Evolutionary conservation across 768 basidiomycete genomes (phyloP), one percentile per base, ranked within the genome.

Genomic region (Pleurotus citrinopileatus): DNA sequence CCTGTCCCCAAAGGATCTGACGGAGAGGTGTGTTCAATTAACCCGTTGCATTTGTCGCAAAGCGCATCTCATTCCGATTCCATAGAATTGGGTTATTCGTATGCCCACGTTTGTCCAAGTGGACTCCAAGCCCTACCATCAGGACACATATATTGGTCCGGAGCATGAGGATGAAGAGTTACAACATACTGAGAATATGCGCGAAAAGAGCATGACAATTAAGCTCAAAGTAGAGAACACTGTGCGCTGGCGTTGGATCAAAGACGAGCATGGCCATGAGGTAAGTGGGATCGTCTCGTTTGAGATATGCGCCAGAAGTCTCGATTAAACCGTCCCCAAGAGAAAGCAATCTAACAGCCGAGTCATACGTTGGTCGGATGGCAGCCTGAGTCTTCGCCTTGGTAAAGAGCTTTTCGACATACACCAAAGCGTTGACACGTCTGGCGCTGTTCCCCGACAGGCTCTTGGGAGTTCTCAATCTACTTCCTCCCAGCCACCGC

Each of bases 381-480:
- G 96, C 13, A 81, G 89, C 12, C 71, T 94, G 54, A 95, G 94
- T 61, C 80, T 99, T 26, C 88, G 91, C 58, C 73, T 99, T 53
- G 97, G 97, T 38, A 89, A 91, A 67, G 96, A 98, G 64, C 75
- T 97, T 3, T 98, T 95, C 70, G 94, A 98, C 72, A 84, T 98
- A 47, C 84, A 81, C 48, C 82, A 89, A 67, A 83, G 81, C 56
- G 73, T 91, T 55, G 91, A 94, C 63, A 87, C 81, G 15, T 90
- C 91, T 17, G 89, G 83, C 38, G 80, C 82, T 54, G 64, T 81
- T 55, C 65, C 86, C 51, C 80, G 87, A 54, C 76, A 85, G 57
- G 74, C 79, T 13, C 67, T 87, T 62, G 78, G 81, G 57, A 69
- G 75, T 57, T 62, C 75, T 55, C 71, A 72, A 42, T 40, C 32